phyloP scores from a whole-genome alignment of 2,329 filamentous ascomycete genomes.

The Cladosporium colombiae region DNA sequence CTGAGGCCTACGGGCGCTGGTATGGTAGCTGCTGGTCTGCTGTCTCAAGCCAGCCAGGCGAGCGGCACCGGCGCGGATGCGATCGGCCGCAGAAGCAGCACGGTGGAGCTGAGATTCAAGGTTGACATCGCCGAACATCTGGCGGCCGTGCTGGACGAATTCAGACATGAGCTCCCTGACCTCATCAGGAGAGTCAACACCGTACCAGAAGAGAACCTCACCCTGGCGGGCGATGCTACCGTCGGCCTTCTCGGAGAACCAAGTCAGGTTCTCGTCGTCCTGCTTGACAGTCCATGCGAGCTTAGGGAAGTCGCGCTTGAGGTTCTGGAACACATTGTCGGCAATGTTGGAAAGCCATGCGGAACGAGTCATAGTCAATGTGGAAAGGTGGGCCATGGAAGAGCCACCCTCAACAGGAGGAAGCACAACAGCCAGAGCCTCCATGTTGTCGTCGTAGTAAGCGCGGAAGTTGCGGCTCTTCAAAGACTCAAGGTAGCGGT shows the following conservation, averaged over 20 bases:
- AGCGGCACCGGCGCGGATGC: conserved; percentile 53
- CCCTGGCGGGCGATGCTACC: conserved; percentile 78
- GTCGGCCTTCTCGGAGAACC: conserved; percentile 97
- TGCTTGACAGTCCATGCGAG: conserved; percentile 96
- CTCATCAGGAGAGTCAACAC: conserved; percentile 77
- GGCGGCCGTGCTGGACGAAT: conserved; percentile 77
- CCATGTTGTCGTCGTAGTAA: conserved; percentile 93
- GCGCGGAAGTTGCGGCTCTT: conserved; percentile 80
- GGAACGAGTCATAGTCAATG: conserved; percentile 88
- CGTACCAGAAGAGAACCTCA: conserved; percentile 96
- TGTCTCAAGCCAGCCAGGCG: conserved; percentile 47
- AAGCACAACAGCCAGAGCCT: conserved; percentile 85
- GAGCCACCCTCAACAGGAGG: conserved; percentile 66
- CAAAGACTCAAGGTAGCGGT: conserved; percentile 81
- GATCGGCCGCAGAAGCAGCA: conserved; percentile 70
- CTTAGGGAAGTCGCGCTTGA: conserved; percentile 91
- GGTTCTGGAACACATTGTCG: conserved; percentile 89
- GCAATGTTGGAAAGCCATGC: conserved; percentile 94
- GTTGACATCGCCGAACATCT: conserved; percentile 88
- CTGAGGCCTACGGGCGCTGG: conserved; percentile 43
- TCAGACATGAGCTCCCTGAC: conserved; percentile 81
- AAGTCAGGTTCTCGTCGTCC: conserved; percentile 93
- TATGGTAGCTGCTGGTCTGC: conserved; percentile 70
- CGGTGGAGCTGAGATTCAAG: conserved; percentile 81
- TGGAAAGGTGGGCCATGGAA: conserved; percentile 80